Evolutionary conservation across 2,329 filamentous ascomycete species (phyloP), one percentile per base, ranked within the genome.

Genomic region (Fusarium veterinarium): DNA sequence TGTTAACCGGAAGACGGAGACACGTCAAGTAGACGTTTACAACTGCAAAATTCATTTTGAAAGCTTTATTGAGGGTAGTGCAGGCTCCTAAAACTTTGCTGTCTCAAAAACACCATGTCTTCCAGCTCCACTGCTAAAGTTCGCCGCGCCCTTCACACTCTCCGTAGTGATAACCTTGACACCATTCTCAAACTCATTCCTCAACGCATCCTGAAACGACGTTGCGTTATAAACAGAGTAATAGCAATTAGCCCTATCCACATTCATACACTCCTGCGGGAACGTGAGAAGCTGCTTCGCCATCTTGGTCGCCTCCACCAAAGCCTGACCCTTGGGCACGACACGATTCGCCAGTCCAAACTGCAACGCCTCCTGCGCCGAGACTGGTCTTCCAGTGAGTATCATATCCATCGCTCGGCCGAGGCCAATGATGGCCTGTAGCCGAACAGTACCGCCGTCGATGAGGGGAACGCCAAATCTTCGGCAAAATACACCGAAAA

Each of bases 391-490:
- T 3, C 63, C 64, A 9, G 64, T 67, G 5, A 67, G 63, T 2
- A 67, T 67, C 63, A 67, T 67, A 8, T 67, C 64, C 35, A 67
- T 51, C 3, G 64, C 64, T 20, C 64, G 30, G 0, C 63, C 64
- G 2, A 67, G 33, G 19, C 64, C 64, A 9, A 67, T 61, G 3
- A 48, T 67, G 8, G 64, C 64, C 20, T 67, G 64, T 10, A 67
- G 55, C 10, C 64, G 64, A 37, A 67, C 64, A 0, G 63, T 67
- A 3, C 63, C 64, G 13, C 64, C 64, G 1, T 67, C 64, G 4
- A 67, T 67, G 25, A 67, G 64, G 10, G 64, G 63, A 2, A 67
- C 64, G 12, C 64, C 64, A 28, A 67, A 67, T 35, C 64, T 42
- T 13, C 64, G 64, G 20, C 64, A 67, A 3, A 67, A 66, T 1